Conservation (phyloP, 2,329 filamentous ascomycete genomes). For the Ceratocystis harringtonii region DNA sequence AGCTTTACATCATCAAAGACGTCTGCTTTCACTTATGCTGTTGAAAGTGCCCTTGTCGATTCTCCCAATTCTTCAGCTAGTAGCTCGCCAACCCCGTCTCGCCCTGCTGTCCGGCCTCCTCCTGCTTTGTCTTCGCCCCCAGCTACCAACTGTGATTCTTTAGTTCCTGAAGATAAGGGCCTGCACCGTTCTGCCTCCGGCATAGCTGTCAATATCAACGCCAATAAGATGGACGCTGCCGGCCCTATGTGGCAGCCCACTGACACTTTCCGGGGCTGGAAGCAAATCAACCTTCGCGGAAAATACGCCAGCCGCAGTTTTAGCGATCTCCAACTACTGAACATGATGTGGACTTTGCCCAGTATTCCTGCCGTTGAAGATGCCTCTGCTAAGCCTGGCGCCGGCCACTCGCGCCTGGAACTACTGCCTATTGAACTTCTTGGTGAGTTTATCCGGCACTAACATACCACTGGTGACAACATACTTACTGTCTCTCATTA, state of each 20-base stretch:
- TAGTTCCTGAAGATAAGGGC: neutral
- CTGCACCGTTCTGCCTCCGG: neutral
- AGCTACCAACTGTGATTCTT: neutral
- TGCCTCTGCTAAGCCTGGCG: constrained; percentile 18
- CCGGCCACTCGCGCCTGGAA: constrained; percentile 47
- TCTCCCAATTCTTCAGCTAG: constrained; percentile 35
- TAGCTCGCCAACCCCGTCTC: constrained; percentile 32
- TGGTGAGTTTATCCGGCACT: constrained; percentile 35
- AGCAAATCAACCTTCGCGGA: constrained; percentile 44
- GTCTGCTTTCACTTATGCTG: constrained; percentile 38
- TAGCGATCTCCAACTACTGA: constrained; percentile 42
- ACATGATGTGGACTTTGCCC: constrained; percentile 37
- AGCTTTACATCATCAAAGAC: constrained; percentile 49
- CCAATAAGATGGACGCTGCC: constrained; percentile 32
- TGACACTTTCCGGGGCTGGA: constrained; percentile 47
- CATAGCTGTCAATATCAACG: neutral
- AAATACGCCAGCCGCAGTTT: constrained; percentile 46
- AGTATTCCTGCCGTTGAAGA: constrained; percentile 15
- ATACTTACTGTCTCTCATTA: constrained; percentile 24
- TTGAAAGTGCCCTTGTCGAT: constrained; percentile 39
- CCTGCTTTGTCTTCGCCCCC: constrained; percentile 19
- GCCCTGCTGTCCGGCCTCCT: constrained; percentile 37
- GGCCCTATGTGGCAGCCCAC: constrained; percentile 43
- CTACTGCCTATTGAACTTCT: constrained; percentile 55
- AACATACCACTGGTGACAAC: neutral